Conservation (phyloP, 1,139 yeast genomes). For the Taiozyma sp. region DNA sequence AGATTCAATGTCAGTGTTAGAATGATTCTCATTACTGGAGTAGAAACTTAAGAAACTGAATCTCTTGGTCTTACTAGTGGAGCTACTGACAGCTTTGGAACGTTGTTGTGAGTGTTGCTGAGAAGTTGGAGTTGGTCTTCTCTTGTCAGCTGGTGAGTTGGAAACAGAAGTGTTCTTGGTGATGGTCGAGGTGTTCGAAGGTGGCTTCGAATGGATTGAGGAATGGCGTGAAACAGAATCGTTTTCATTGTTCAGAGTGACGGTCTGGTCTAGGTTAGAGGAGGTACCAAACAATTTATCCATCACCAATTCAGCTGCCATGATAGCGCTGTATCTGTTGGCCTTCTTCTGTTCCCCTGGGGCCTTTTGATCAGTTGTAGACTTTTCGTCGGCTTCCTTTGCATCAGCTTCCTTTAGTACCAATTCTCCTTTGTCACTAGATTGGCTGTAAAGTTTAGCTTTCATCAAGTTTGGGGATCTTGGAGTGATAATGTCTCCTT, state of each 20-base stretch:
- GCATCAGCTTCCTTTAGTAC: background rate
- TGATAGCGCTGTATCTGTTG: slow-evolving; percentile 23
- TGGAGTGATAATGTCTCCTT: slow-evolving; percentile 31
- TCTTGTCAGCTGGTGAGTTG: slow-evolving; percentile 10
- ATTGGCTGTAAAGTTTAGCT: slow-evolving; percentile 1
- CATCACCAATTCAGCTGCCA: slow-evolving; percentile 24
- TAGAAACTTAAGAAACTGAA: slow-evolving; percentile 28
- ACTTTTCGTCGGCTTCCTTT: background rate
- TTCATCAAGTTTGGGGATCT: slow-evolving; percentile 19
- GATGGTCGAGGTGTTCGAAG: slow-evolving; percentile 9
- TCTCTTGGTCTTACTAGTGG: slow-evolving; percentile 23
- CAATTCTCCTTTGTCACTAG: background rate
- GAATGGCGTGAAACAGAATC: slow-evolving; percentile 7
- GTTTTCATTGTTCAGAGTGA: background rate
- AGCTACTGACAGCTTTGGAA: background rate
- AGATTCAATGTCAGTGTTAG: slow-evolving; percentile 2
- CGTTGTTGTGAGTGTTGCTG: background rate
- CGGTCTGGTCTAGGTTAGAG: background rate
- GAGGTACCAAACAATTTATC: slow-evolving; percentile 22
- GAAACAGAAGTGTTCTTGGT: slow-evolving; percentile 15
- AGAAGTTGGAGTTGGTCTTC: slow-evolving; percentile 12
- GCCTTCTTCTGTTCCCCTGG: slow-evolving; percentile 8
- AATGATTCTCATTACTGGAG: slow-evolving; percentile 3
- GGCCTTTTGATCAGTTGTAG: background rate
- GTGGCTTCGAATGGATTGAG: slow-evolving; percentile 14